phyloP scores from a whole-genome alignment of 768 basidiomycete genomes.

The Dictyophora rubrovolvata region DNA sequence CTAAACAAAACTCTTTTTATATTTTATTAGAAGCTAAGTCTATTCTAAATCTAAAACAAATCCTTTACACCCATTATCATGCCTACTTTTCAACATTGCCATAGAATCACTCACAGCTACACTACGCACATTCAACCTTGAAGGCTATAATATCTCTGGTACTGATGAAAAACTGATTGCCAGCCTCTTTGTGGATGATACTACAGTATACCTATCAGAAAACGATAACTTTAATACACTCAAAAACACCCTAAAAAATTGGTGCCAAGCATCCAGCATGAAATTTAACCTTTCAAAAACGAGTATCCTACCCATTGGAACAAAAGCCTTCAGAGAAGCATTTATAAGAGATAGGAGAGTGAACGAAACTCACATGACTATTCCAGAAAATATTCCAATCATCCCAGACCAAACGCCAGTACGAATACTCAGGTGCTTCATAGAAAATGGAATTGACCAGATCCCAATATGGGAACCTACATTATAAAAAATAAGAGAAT shows the following conservation, averaged over 20 bases:
- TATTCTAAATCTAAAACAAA: no score
- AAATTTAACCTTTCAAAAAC: constrained; percentile 20
- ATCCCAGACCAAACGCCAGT: no score
- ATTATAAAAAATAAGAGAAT: background rate
- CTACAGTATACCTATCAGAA: constrained; percentile 11
- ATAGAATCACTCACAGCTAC: constrained; percentile 30
- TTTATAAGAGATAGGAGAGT: background rate
- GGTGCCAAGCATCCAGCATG: constrained; percentile 18
- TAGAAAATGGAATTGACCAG: background rate
- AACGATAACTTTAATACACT: constrained; percentile 15
- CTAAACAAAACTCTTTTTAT: no score
- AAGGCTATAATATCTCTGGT: constrained; percentile 15
- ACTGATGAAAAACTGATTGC: constrained; percentile 4
- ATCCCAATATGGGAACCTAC: constrained; percentile 5
- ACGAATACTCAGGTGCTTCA: background rate
- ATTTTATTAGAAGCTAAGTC: no score
- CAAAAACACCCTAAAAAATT: constrained; percentile 10
- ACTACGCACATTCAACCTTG: constrained; percentile 17
- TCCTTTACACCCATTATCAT: constrained; percentile 31
- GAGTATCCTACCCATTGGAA: constrained; percentile 15
- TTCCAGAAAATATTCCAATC: no score
- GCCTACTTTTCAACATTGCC: constrained; percentile 30
- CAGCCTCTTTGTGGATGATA: constrained; percentile 23
- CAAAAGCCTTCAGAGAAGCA: background rate
- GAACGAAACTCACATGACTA: no score